Percentiles rank a stretch among this genome's conserved stretches.
These are phyloP conservation scores for Coemansia sp. DNA, from an alignment of 371 early-diverging fungal species.

Conservation along the genomic window DNA sequence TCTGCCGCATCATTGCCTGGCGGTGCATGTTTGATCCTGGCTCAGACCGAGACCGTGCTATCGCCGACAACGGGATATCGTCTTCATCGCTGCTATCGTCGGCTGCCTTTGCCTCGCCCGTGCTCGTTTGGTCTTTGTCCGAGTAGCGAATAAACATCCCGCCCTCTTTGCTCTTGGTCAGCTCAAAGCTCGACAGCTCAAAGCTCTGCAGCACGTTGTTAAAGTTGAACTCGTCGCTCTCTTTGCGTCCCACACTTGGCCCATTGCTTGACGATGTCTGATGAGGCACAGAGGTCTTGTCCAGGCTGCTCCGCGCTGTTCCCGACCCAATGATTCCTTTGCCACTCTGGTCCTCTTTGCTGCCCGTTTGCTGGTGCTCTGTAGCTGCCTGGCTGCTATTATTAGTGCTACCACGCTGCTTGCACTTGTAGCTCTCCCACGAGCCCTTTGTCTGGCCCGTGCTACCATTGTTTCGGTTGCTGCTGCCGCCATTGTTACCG, in stretches of 20 bases:
- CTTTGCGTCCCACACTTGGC: background rate
- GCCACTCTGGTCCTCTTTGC: background rate
- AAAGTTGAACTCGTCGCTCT: constrained; percentile 25
- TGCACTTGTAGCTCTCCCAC: background rate
- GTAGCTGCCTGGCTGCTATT: background rate
- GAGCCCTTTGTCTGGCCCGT: background rate
- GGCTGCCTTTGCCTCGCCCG: background rate
- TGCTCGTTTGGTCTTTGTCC: background rate
- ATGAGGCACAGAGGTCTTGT: background rate
- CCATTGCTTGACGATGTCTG: background rate
- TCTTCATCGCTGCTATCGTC: constrained; percentile 33
- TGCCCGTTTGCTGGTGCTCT: background rate
- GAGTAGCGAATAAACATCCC: constrained; percentile 30
- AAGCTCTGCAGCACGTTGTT: constrained; percentile 38
- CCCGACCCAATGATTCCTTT: background rate
- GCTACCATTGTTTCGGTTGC: background rate
- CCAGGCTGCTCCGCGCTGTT: no score
- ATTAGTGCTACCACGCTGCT: background rate
- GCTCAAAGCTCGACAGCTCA: constrained; percentile 30
- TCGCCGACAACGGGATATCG: constrained; percentile 35
- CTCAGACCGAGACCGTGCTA: constrained; percentile 41
- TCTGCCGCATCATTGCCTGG: background rate
- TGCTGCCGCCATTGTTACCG: background rate
- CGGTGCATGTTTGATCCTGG: constrained; percentile 6
- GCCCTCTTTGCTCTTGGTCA: constrained; percentile 14